Evolutionary conservation across 768 basidiomycete genomes (phyloP), one percentile per base, ranked within the genome.

Genomic region (Pholiota microspora): DNA sequence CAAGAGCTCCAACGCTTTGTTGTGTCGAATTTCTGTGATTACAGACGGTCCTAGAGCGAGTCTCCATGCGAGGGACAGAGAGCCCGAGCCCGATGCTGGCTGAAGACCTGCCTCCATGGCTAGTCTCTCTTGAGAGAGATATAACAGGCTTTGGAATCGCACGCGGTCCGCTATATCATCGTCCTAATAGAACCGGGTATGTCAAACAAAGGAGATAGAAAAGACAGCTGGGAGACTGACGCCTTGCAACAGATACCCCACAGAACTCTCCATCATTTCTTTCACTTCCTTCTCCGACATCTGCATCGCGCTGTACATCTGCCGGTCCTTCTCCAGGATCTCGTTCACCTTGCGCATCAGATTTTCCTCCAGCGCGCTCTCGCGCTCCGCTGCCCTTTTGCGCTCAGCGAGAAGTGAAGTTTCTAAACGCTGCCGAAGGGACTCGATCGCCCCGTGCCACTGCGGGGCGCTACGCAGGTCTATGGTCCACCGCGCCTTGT

Each of bases 221-320:
- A 7, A 36, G 9, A 38, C 18, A 31, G 16, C 18, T 10, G 21
- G 16, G 8, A 27, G 34, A 58, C 64, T 29, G 40, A 63, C 64
- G 35, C 58, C 59, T 47, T 59, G 58, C 42, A 63, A 35, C 9
- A 62, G 38, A 46, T 63, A 62, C 25, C 64, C 64, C 12, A 65
- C 64, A 10, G 62, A 61, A 49, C 54, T 59, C 42, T 65, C 62
- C 31, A 63, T 53, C 59, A 65, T 61, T 18, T 60, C 64, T 28
- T 61, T 61, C 9, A 63, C 64, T 47, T 65, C 64, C 23, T 61
- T 55, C 10, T 65, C 64, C 10, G 64, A 65, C 64, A 65, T 65
- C 27, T 55, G 55, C 60, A 61, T 62, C 21, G 61, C 56, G 9
- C 57, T 57, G 16, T 59, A 60, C 27, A 59, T 48, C 46, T 62